A percentile compares a stretch with the other conserved stretches of the same genome.
Conservation (phyloP, 495 filamentous ascomycete species). For the Acidomyces sp. region DNA sequence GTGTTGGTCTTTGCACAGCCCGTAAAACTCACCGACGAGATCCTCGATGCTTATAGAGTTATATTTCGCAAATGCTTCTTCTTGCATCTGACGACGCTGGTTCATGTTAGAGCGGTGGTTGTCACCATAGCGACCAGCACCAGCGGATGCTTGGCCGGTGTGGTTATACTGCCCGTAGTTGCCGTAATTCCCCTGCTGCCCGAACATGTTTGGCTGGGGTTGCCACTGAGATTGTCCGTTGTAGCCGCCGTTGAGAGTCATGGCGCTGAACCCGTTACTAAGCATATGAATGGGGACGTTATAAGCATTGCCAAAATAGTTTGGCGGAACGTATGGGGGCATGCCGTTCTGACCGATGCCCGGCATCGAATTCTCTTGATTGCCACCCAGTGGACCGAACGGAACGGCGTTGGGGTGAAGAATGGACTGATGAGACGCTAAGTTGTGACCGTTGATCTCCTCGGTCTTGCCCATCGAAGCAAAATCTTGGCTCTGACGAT, state of each 20-base stretch:
- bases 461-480: conserved; percentile 33
- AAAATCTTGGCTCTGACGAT: conserved; percentile 56
- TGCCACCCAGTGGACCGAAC: conserved; percentile 39
- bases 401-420: conserved; percentile 65
- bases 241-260: conserved; percentile 36
- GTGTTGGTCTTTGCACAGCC: conserved; percentile 90
- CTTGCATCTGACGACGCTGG: conserved; percentile 38
- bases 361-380: conserved; percentile 7
- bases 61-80: conserved; percentile 8
- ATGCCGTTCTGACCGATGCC: conserved; percentile 17
- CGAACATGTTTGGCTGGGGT: conserved; percentile 31
- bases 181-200: conserved; percentile 34
- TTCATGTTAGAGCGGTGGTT: conserved; percentile 7
- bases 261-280: conserved; percentile 43
- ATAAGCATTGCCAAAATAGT: conserved; percentile 37
- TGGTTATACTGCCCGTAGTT: conserved; percentile 29
- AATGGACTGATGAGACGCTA: conserved; percentile 45
- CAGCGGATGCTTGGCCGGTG: conserved; percentile 9
- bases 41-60: conserved; percentile 52
- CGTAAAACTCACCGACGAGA: conserved; percentile 67
- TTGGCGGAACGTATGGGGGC: conserved; percentile 26
- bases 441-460: conserved; percentile 22
- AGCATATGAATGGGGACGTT: conserved; percentile 46
- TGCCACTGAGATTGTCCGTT: conserved; percentile 20
- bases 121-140: conserved; percentile 15